Evolutionary conservation across 164 flowering plant species (phyloP).

Genomic region (Euptelea pleiosperma): DNA sequence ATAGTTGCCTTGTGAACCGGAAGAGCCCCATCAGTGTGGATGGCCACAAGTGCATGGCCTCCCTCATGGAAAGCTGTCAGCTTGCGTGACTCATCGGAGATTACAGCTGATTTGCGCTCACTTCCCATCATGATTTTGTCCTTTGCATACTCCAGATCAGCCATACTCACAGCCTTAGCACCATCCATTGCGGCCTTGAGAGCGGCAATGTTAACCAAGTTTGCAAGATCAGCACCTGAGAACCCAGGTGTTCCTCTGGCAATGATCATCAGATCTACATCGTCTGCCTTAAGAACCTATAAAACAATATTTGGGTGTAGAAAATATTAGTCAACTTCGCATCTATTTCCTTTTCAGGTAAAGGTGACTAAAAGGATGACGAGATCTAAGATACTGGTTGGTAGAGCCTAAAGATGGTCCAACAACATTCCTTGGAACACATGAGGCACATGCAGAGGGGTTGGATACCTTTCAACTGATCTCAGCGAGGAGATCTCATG

Average conservation of each 20-base stretch:
- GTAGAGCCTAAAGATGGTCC: too few relatives aligned
- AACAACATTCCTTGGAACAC: too few relatives aligned
- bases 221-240: conserved; percentile 94
- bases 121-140: conserved; percentile 93
- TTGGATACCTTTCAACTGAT: too few relatives aligned
- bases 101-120: conserved; percentile 91
- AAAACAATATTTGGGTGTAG: neutral
- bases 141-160: conserved; percentile 78
- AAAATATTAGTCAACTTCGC: neutral
- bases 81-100: conserved; percentile 79
- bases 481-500: too few relatives aligned
- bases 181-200: conserved; percentile 94
- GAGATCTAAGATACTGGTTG: too few relatives aligned
- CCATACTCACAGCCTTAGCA: conserved; percentile 81
- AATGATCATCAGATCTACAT: conserved; percentile 89
- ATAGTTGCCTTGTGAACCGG: conserved; percentile 96
- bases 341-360: too few relatives aligned
- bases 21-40: conserved; percentile 94
- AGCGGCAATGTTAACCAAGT: conserved; percentile 87
- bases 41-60: conserved; percentile 92
- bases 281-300: conserved; percentile 87
- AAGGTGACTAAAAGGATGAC: too few relatives aligned
- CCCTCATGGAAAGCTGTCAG: conserved; percentile 95
- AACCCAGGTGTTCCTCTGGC: conserved; percentile 97
- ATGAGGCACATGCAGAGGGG: too few relatives aligned